Conservation (phyloP, 495 filamentous ascomycete genomes). For the Terfezia boudieri region DNA sequence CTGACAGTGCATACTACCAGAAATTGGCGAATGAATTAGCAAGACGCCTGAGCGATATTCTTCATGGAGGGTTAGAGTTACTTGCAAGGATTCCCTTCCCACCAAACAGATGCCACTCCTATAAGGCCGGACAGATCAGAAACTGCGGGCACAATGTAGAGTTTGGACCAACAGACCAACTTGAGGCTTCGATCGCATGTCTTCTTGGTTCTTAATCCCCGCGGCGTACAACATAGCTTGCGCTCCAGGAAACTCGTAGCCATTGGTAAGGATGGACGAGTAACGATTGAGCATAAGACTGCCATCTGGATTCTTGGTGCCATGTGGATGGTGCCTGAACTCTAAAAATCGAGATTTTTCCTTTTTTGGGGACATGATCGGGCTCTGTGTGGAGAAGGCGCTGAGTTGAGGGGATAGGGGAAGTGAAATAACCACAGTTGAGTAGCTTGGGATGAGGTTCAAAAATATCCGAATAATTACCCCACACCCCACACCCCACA, state of each 20-base stretch:
- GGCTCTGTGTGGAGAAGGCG: background rate
- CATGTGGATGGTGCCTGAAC: conserved; percentile 14
- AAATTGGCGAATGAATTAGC: background rate
- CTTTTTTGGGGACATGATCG: background rate
- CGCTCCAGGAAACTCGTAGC: conserved; percentile 83
- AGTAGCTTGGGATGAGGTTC: too few species aligned
- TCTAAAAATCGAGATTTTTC: conserved; percentile 16
- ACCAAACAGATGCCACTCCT: conserved; percentile 67
- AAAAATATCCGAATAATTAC: too few species aligned
- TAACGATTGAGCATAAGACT: conserved; percentile 44
- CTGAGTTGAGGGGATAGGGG: too few species aligned
- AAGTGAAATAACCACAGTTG: too few species aligned
- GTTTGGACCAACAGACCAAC: conserved; percentile 36
- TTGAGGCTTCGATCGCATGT: conserved; percentile 80
- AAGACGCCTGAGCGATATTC: background rate
- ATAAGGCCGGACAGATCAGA: conserved; percentile 1
- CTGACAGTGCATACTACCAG: conserved; percentile 17
- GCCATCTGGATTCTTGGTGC: conserved; percentile 34
- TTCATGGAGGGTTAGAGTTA: conserved; percentile 7
- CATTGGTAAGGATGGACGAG: conserved; percentile 49
- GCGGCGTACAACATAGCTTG: conserved; percentile 96
- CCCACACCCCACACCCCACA: too few species aligned
- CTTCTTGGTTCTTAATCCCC: conserved; percentile 58
- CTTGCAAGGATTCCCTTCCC: conserved; percentile 93
- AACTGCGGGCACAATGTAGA: background rate